Conservation (phyloP, 495 filamentous ascomycete species). For the Penicillium crystallinum region DNA sequence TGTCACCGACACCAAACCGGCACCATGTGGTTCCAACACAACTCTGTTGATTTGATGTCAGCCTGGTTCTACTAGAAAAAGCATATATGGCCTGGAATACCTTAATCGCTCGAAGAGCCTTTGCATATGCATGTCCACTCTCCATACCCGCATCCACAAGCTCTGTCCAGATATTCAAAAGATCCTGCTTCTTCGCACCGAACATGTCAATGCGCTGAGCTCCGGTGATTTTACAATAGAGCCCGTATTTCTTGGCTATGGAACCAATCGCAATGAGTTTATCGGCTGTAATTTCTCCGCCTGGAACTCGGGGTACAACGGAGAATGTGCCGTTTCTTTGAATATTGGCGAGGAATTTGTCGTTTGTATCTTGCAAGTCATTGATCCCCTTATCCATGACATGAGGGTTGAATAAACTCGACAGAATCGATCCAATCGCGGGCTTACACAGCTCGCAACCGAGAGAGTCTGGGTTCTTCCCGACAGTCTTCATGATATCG, state of each 20-base stretch:
- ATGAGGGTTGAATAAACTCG: conserved; percentile 81
- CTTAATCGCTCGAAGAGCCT: conserved; percentile 87
- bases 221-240: conserved; percentile 95
- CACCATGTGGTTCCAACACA: conserved; percentile 97
- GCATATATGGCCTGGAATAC: conserved; percentile 18
- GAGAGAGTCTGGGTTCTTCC: conserved; percentile 66
- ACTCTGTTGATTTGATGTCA: conserved; percentile 37
- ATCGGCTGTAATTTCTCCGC: conserved; percentile 87
- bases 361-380: conserved; percentile 91
- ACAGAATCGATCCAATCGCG: conserved; percentile 75
- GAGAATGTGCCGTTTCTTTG: conserved; percentile 92
- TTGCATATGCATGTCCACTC: conserved; percentile 91
- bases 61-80: neutral
- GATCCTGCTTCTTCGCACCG: conserved; percentile 86
- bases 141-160: conserved; percentile 92
- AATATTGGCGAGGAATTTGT: conserved; percentile 89
- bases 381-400: conserved; percentile 71
- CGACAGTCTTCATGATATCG: conserved; percentile 79
- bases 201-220: conserved; percentile 97
- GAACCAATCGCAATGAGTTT: conserved; percentile 84
- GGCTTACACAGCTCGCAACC: conserved; percentile 95
- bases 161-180: conserved; percentile 81
- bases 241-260: conserved; percentile 80
- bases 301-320: conserved; percentile 80
- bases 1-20: conserved; percentile 87